Percentiles rank a stretch among this genome's conserved stretches.
Conservation (phyloP, 2,329 filamentous ascomycete genomes). For the Cercospora sp. region DNA sequence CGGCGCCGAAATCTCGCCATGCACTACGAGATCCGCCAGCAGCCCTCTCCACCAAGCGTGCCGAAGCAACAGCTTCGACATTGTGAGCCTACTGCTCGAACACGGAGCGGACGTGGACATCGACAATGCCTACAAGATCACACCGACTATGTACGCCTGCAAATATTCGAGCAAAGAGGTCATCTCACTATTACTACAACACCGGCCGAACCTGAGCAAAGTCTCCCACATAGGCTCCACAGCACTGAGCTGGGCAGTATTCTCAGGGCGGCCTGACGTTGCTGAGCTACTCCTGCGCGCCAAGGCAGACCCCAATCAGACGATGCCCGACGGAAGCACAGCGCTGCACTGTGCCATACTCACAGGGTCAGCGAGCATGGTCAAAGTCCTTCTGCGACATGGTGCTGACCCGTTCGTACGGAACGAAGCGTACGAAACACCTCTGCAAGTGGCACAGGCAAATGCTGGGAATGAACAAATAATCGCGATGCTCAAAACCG, state of each 20-base stretch:
- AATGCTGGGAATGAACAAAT: constrained; percentile 20
- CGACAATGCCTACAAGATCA: constrained; percentile 37
- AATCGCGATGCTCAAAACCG: constrained; percentile 19
- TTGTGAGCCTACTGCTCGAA: constrained; percentile 33
- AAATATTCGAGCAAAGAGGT: constrained; percentile 33
- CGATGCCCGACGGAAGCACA: constrained; percentile 35
- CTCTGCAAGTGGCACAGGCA: constrained; percentile 31
- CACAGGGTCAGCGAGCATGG: constrained; percentile 29
- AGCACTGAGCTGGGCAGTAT: constrained; percentile 37
- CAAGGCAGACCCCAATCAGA: constrained; percentile 33
- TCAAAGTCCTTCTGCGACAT: constrained; percentile 30
- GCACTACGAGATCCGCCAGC: constrained; percentile 31
- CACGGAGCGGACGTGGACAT: constrained; percentile 34
- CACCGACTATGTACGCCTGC: constrained; percentile 39
- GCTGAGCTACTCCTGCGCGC: constrained; percentile 33
- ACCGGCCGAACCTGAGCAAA: constrained; percentile 33
- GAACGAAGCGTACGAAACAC: constrained; percentile 34
- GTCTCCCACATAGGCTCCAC: constrained; percentile 36
- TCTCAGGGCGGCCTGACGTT: constrained; percentile 31
- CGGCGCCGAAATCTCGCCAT: constrained; percentile 36
- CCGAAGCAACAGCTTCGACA: constrained; percentile 33
- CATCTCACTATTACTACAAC: constrained; percentile 32
- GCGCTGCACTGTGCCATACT: constrained; percentile 37
- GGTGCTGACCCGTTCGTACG: constrained; percentile 32
- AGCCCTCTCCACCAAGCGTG: constrained; percentile 39